Percentiles rank a stretch among this genome's conserved stretches.
phyloP scores from a whole-genome alignment of 2,329 filamentous ascomycete species.

The Fusarium austroafricanum region DNA sequence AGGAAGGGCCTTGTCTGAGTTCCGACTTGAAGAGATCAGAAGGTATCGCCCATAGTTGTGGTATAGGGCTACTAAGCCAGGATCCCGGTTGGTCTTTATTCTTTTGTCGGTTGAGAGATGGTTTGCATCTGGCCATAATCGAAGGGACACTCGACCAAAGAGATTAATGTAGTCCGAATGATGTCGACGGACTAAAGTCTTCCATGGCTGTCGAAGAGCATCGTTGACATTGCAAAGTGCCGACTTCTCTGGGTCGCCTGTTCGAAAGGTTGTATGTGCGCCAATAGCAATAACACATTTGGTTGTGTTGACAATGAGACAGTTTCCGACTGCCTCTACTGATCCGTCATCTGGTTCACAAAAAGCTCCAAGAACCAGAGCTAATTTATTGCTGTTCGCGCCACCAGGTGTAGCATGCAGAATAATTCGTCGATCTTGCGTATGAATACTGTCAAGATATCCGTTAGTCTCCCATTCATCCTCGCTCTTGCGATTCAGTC shows the following conservation, averaged over 20 bases:
- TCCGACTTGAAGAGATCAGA: conserved; percentile 45
- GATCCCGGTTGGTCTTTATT: conserved; percentile 34
- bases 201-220: conserved; percentile 37
- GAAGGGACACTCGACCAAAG: conserved; percentile 30
- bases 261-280: conserved; percentile 42
- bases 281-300: conserved; percentile 37
- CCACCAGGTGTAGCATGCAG: conserved; percentile 41
- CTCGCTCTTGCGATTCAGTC: conserved; percentile 41
- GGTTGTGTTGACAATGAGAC: conserved; percentile 13
- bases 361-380: conserved; percentile 26
- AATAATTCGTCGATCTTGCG: conserved; percentile 25
- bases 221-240: conserved; percentile 42
- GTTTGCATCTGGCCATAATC: conserved; percentile 38
- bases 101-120: conserved; percentile 40
- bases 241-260: conserved; percentile 23
- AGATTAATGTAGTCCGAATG: conserved; percentile 35
- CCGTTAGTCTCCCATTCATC: conserved; percentile 45
- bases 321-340: conserved; percentile 34
- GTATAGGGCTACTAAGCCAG: conserved; percentile 44
- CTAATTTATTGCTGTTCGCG: conserved; percentile 33
- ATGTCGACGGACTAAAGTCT: conserved; percentile 18
- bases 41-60: conserved; percentile 51
- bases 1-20: conserved; percentile 42
- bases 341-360: conserved; percentile 3
- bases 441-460: conserved; percentile 40